These are phyloP conservation scores for Phylloporus rhodoxanthus DNA, from an alignment of 768 basidiomycete genomes.

Conservation along the genomic window DNA sequence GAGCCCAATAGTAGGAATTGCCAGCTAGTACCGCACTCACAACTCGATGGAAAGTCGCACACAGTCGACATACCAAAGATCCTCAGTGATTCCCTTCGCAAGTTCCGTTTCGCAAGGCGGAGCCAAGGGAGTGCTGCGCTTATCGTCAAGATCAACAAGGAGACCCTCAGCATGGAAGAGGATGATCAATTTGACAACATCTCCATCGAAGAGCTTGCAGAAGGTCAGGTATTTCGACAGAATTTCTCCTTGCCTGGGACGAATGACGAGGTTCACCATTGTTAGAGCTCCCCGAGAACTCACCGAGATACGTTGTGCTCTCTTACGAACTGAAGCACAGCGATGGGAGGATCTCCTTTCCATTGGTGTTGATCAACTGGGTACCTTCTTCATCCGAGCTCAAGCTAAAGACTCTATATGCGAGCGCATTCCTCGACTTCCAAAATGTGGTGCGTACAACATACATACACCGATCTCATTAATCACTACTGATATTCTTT, in stretches of 20 bases:
- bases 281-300: conserved; percentile 80
- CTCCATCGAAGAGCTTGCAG: conserved; percentile 77
- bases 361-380: conserved; percentile 87
- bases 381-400: conserved; percentile 73
- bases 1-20: conserved; percentile 5
- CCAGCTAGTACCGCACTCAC: neutral
- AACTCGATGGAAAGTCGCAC: conserved; percentile 18
- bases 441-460: conserved; percentile 58
- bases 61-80: conserved; percentile 83
- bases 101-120: conserved; percentile 71
- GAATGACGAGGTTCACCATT: neutral
- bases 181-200: conserved; percentile 75
- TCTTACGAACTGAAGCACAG: conserved; percentile 75
- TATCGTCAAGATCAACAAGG: conserved; percentile 87
- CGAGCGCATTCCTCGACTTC: conserved; percentile 75
- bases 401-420: conserved; percentile 72
- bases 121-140: conserved; percentile 68
- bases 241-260: neutral
- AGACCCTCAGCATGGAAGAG: conserved; percentile 73
- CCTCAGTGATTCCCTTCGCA: conserved; percentile 74
- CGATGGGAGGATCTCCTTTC: conserved; percentile 82
- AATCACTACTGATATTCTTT: conserved; percentile 2
- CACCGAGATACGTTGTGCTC: conserved; percentile 80
- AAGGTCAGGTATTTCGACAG: conserved; percentile 47
- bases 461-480: neutral